Evolutionary conservation across 169 alveolate genomes (phyloP).

Genomic region (Besnoitia besnoiti): DNA sequence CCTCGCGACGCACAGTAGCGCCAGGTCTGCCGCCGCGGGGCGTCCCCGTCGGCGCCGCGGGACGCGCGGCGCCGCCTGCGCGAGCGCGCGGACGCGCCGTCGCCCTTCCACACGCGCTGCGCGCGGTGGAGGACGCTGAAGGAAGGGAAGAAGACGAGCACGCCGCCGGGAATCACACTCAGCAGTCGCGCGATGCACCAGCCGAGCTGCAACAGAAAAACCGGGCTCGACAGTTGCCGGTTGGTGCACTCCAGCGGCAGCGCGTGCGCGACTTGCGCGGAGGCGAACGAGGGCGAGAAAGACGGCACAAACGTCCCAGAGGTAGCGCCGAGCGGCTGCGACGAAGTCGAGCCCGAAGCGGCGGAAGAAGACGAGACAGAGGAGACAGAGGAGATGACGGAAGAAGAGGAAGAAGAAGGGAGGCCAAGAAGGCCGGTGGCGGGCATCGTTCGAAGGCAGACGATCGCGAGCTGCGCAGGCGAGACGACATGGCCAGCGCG

Average conservation of each 20-base stretch:
- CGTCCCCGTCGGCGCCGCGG: too few species aligned
- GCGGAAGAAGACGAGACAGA: background rate
- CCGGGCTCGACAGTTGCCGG: background rate
- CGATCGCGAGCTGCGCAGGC: conserved; percentile 22
- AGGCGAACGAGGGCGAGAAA: background rate
- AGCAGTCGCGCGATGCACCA: conserved; percentile 39
- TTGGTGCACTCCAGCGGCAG: background rate
- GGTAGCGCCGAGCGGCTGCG: too few species aligned
- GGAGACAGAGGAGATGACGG: background rate
- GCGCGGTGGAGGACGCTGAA: conserved; percentile 44
- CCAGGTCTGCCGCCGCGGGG: too few species aligned
- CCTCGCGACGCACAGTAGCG: background rate
- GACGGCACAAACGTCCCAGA: too few species aligned
- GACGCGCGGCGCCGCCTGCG: background rate
- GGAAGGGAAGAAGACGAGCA: conserved; percentile 47
- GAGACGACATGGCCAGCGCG: background rate
- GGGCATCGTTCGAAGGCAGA: conserved; percentile 15
- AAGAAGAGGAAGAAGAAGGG: background rate
- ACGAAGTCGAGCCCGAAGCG: background rate
- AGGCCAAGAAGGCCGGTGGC: background rate
- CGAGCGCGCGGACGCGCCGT: too few species aligned
- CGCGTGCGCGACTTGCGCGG: background rate
- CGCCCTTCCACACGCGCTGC: conserved; percentile 45
- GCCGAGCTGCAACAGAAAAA: conserved; percentile 28
- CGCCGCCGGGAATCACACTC: conserved; percentile 50